phyloP scores from a whole-genome alignment of 306 rosid species.

The Vigna mungo region DNA sequence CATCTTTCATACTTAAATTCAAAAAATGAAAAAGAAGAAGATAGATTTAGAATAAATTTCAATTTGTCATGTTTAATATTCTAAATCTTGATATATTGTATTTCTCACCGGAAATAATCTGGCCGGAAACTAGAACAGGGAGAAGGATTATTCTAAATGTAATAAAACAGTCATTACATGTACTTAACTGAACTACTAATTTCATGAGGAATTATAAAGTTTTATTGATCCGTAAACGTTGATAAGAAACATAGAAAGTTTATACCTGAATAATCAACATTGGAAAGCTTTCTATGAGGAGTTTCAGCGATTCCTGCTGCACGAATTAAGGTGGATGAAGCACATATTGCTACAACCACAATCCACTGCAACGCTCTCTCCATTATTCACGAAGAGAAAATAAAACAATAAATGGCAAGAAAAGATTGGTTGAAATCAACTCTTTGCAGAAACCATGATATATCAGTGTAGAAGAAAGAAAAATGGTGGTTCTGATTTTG shows the following conservation, averaged over 20 bases:
- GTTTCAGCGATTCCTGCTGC: neutral
- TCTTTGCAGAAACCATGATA: neutral
- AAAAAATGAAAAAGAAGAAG: too few species aligned
- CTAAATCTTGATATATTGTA: too few species aligned
- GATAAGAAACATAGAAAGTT: neutral
- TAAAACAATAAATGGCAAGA: neutral
- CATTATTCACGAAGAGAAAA: neutral
- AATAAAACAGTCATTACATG: too few species aligned
- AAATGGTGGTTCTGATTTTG: neutral
- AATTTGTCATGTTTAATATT: too few species aligned
- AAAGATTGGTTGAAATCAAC: neutral
- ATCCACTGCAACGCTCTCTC: conserved; percentile 9
- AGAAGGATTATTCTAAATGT: too few species aligned
- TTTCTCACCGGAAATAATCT: too few species aligned
- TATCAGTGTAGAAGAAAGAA: neutral
- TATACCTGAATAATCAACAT: neutral
- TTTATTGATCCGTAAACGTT: neutral
- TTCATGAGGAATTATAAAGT: neutral
- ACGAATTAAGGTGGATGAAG: neutral
- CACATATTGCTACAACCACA: neutral
- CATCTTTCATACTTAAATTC: too few species aligned
- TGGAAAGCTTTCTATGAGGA: neutral
- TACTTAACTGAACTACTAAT: too few species aligned
- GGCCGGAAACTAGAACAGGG: too few species aligned
- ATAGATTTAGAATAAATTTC: too few species aligned